phyloP scores from a whole-genome alignment of 768 basidiomycete genomes.

The Leccinum sublutescens region DNA sequence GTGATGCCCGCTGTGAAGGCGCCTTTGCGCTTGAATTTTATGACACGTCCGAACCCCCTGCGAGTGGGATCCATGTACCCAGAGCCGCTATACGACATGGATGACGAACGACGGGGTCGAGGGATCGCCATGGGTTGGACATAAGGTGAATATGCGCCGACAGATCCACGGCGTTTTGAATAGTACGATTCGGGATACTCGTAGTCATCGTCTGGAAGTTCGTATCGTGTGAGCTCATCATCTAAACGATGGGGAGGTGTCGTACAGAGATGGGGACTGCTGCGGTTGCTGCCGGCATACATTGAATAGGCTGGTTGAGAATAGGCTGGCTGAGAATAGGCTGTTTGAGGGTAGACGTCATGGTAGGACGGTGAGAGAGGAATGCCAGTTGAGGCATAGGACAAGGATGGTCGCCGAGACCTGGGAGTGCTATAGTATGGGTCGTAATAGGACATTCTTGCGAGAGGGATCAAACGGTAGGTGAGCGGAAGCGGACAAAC shows the following conservation, averaged over 20 bases:
- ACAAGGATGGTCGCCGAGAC: conserved; percentile 35
- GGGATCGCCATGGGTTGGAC: conserved; percentile 21
- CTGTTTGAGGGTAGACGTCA: conserved; percentile 17
- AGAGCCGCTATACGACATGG: conserved; percentile 35
- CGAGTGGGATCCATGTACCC: conserved; percentile 44
- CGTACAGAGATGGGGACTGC: conserved; percentile 45
- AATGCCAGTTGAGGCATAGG: conserved; percentile 31
- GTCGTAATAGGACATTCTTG: conserved; percentile 46
- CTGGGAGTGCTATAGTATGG: conserved; percentile 33
- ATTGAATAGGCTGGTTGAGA: conserved; percentile 40
- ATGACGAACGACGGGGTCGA: conserved; percentile 39
- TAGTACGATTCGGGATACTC: conserved; percentile 53
- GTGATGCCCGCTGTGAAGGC: conserved; percentile 62
- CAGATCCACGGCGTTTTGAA: conserved; percentile 21
- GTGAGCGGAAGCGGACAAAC: conserved; percentile 2
- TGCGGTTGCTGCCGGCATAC: conserved; percentile 41
- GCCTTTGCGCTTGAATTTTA: conserved; percentile 77
- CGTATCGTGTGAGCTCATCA: background rate
- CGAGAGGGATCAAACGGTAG: conserved; percentile 4
- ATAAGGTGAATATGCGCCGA: conserved; percentile 22
- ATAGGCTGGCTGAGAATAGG: no score
- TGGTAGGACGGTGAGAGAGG: conserved; percentile 42
- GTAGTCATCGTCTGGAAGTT: conserved; percentile 50
- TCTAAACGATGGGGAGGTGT: background rate
- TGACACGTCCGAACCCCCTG: conserved; percentile 46